These are phyloP conservation scores for Coelastrella sp. DNA, from an alignment of 139 green algal species.

Conservation along the genomic window DNA sequence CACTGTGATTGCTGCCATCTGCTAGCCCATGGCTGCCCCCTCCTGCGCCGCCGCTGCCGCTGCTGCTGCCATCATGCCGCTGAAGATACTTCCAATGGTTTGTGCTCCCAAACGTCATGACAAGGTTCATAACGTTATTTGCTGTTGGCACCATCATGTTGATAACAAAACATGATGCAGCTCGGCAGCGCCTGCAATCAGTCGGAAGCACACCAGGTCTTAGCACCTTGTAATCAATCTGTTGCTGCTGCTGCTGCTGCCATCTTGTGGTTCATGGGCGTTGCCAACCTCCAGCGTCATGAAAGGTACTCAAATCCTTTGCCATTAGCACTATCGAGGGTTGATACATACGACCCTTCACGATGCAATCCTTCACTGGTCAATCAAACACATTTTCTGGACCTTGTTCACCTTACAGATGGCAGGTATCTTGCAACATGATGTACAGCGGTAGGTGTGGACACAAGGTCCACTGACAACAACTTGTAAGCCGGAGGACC, in stretches of 20 bases:
- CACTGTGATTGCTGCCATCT: slow-evolving; percentile 10
- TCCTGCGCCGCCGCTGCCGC: background rate
- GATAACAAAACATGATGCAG: slow-evolving; percentile 29
- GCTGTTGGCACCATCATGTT: slow-evolving; percentile 45
- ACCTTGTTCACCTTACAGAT: slow-evolving; percentile 31
- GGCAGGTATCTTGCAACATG: slow-evolving; percentile 38
- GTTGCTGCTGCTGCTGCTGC: no score
- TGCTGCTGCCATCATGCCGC: background rate
- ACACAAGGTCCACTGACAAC: slow-evolving; percentile 33
- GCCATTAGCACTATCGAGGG: no score
- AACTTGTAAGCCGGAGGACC: slow-evolving; percentile 10
- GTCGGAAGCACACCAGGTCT: no score
- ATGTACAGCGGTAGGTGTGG: slow-evolving; percentile 25
- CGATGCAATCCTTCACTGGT: background rate
- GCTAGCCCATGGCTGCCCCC: background rate
- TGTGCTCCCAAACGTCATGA: slow-evolving; percentile 43
- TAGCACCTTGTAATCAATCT: no score
- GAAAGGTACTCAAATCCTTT: no score
- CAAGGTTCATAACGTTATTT: slow-evolving; percentile 21
- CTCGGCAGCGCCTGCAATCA: slow-evolving; percentile 18
- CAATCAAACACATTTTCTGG: no score
- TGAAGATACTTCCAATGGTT: background rate
- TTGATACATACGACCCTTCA: no score
- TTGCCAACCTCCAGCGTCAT: no score
- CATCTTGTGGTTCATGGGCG: no score